Percentiles rank a stretch among this genome's conserved stretches.
Conservation (phyloP, 1,284 basidiomycete genomes). For the Pseudozyma tsukubaensis region DNA sequence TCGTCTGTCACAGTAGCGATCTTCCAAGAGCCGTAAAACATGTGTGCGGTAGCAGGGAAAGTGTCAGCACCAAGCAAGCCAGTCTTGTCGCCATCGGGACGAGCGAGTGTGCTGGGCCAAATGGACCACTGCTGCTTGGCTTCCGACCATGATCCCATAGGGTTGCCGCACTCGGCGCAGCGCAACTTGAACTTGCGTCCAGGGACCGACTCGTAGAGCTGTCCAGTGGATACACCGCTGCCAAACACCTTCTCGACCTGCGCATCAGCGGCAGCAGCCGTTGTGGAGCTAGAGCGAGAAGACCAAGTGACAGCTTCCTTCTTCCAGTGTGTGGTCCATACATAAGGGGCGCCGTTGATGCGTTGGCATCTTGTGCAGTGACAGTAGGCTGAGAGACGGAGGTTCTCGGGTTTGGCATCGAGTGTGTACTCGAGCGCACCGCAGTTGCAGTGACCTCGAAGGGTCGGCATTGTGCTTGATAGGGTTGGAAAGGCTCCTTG, state of each 20-base stretch:
- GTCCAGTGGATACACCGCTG: conserved; percentile 19
- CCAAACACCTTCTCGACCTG: conserved; percentile 20
- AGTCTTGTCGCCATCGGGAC: conserved; percentile 31
- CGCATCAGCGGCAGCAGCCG: conserved; percentile 6
- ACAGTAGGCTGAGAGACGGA: conserved; percentile 52
- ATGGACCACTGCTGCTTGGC: conserved; percentile 58
- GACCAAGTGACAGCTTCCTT: conserved; percentile 54
- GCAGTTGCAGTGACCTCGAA: conserved; percentile 50
- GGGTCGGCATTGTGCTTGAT: conserved; percentile 22
- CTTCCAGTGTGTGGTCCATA: conserved; percentile 60
- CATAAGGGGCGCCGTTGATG: conserved; percentile 59
- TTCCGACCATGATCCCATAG: conserved; percentile 59
- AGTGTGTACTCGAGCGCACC: conserved; percentile 42
- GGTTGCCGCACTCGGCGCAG: conserved; percentile 58
- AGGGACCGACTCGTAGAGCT: conserved; percentile 47
- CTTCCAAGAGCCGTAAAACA: conserved; percentile 47
- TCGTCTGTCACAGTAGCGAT: conserved; percentile 31
- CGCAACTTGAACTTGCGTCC: conserved; percentile 61
- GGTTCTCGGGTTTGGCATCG: conserved; percentile 33
- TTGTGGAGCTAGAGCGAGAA: conserved; percentile 9
- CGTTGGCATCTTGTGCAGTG: conserved; percentile 63
- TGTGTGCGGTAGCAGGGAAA: conserved; percentile 33
- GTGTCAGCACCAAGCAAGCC: conserved; percentile 18
- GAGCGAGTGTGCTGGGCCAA: conserved; percentile 52
- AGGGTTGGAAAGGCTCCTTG: background rate